phyloP scores from a whole-genome alignment of 176 grass and related monocot species.

The Bonia amplexicaulis region DNA sequence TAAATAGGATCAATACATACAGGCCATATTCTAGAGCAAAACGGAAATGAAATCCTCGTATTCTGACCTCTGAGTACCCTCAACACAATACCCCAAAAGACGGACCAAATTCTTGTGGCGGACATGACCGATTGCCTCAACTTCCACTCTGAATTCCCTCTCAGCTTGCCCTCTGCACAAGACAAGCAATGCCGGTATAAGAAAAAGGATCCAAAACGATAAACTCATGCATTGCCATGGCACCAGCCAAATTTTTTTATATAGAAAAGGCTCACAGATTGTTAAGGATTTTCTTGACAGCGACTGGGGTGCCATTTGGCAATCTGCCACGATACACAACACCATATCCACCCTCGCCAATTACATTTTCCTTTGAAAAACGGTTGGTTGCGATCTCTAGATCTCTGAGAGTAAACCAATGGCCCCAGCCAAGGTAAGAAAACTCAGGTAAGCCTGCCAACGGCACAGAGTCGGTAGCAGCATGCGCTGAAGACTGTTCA shows the following conservation, averaged over 20 bases:
- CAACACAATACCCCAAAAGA: slow-evolving; percentile 88
- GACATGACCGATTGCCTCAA: slow-evolving; percentile 96
- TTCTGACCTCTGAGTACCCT: slow-evolving; percentile 89
- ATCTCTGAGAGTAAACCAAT: slow-evolving; percentile 95
- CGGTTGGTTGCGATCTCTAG: slow-evolving; percentile 70
- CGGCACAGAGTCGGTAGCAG: slow-evolving; percentile 40
- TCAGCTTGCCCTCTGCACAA: slow-evolving; percentile 81
- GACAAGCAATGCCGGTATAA: slow-evolving; percentile 3
- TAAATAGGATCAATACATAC: slow-evolving; percentile 7
- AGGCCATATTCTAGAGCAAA: slow-evolving; percentile 1
- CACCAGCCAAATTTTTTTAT: background rate
- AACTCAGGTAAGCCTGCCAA: slow-evolving; percentile 71
- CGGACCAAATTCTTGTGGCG: slow-evolving; percentile 95
- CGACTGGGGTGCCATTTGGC: slow-evolving; percentile 72
- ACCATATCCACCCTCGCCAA: slow-evolving; percentile 91
- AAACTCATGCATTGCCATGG: slow-evolving; percentile 1
- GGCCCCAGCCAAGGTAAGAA: slow-evolving; percentile 91
- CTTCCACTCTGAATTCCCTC: slow-evolving; percentile 98
- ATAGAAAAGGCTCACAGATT: slow-evolving; percentile 66
- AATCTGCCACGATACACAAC: slow-evolving; percentile 83
- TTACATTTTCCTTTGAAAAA: slow-evolving; percentile 90
- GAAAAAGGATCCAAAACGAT: background rate
- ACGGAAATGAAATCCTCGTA: background rate
- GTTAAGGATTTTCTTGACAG: slow-evolving; percentile 93
- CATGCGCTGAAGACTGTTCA: slow-evolving; percentile 38